These are phyloP conservation scores for Saprolegnia parasitica DNA, from an alignment of 352 stramenopile species.

Conservation along the genomic window DNA sequence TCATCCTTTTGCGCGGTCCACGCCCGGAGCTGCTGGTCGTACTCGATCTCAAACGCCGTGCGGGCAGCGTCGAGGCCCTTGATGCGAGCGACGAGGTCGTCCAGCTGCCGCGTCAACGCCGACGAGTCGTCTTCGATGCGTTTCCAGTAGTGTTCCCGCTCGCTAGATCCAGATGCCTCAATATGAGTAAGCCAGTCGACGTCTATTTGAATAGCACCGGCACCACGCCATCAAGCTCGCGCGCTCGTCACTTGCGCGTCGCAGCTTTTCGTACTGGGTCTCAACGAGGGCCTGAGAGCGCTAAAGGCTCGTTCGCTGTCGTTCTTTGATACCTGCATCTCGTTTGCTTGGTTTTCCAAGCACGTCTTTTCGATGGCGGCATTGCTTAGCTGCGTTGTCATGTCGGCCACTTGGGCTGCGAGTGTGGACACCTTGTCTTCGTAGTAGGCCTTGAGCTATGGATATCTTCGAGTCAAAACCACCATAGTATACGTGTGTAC, in stretches of 20 bases:
- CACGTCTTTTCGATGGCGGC: neutral
- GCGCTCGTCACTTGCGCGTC: conserved; percentile 2
- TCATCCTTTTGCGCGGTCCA: conserved; percentile 6
- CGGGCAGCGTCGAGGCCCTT: conserved; percentile 12
- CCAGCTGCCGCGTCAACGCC: neutral
- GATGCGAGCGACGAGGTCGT: conserved; percentile 13
- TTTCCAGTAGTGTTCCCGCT: conserved; percentile 17
- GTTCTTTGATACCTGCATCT: conserved; percentile 18
- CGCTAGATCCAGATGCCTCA: neutral
- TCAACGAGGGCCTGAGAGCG: conserved; percentile 2
- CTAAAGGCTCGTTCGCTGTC: neutral
- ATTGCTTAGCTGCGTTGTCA: neutral
- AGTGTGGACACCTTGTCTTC: conserved; percentile 16
- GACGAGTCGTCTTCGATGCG: neutral
- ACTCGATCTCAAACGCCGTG: conserved; percentile 2
- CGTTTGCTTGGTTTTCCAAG: neutral
- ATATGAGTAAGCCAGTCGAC: neutral
- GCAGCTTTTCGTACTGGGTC: conserved; percentile 19
- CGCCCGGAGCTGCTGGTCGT: neutral
- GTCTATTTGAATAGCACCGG: neutral
- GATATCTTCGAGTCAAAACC: neutral
- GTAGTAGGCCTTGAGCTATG: conserved; percentile 25
- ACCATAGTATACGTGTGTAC: neutral
- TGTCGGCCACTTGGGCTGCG: conserved; percentile 1
- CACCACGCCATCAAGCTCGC: conserved; percentile 20